Conservation (phyloP, 352 stramenopile genomes). For the Phytophthora ramorum region DNA sequence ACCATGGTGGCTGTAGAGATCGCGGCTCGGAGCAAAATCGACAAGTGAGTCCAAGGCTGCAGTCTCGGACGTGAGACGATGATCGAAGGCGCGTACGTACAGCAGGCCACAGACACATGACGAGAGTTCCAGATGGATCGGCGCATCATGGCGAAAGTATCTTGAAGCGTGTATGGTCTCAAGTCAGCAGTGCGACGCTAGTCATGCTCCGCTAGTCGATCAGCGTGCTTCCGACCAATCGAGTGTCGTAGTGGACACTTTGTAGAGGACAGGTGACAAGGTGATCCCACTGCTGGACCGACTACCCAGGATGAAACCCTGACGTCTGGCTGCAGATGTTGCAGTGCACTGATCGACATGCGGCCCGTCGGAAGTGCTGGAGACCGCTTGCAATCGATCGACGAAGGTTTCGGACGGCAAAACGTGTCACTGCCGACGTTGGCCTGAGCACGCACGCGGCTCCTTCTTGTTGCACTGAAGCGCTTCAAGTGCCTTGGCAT, state of each 20-base stretch:
- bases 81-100: background rate
- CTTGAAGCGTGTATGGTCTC: conserved; percentile 21
- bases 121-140: conserved; percentile 10
- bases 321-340: conserved; percentile 2
- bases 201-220: conserved; percentile 22
- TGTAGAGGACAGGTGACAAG: conserved; percentile 16
- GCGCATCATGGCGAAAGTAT: conserved; percentile 6
- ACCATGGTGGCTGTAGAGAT: conserved; percentile 3
- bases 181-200: conserved; percentile 15
- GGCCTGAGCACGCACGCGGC: no score
- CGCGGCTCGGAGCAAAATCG: conserved; percentile 7
- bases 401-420: conserved; percentile 2
- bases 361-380: conserved; percentile 4
- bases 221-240: conserved; percentile 18
- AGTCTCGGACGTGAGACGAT: background rate
- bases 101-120: background rate
- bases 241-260: conserved; percentile 6
- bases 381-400: conserved; percentile 1
- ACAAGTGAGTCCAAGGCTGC: conserved; percentile 8
- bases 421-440: background rate
- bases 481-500: no score
- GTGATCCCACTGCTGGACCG: background rate
- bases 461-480: no score
- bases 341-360: conserved; percentile 10
- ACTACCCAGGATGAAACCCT: background rate